These are phyloP conservation scores for Candolleomyces efflorescens DNA, from an alignment of 768 basidiomycete species.

Conservation along the genomic window DNA sequence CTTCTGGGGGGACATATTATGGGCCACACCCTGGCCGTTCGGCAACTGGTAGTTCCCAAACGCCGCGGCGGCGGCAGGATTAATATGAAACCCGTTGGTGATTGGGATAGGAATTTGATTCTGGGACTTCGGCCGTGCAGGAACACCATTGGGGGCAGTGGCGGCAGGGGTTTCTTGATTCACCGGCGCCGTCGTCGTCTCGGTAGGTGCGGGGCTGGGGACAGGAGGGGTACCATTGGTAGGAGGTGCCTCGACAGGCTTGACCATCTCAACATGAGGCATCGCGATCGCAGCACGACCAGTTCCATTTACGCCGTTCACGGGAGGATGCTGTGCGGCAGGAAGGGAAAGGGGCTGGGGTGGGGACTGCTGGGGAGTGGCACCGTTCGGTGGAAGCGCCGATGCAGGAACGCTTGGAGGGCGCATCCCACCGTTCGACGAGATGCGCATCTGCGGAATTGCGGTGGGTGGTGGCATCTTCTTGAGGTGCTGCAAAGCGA, in stretches of 20 bases:
- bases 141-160: constrained; percentile 13
- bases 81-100: constrained; percentile 49
- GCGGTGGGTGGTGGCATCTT: constrained; percentile 54
- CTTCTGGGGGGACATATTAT: constrained; percentile 46
- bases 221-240: constrained; percentile 19
- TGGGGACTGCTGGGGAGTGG: constrained; percentile 20
- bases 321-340: constrained; percentile 25
- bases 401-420: constrained; percentile 38
- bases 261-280: constrained; percentile 41
- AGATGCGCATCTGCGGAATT: constrained; percentile 57
- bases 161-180: constrained; percentile 17
- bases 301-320: constrained; percentile 29
- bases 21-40: constrained; percentile 31
- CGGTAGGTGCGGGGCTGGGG: constrained; percentile 25
- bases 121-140: constrained; percentile 43
- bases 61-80: constrained; percentile 28
- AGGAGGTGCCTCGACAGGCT: constrained; percentile 21
- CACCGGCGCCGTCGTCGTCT: constrained; percentile 13
- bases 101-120: constrained; percentile 26
- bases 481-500: constrained; percentile 61
- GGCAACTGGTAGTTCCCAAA: constrained; percentile 27
- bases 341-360: constrained; percentile 34
- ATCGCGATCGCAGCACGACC: constrained; percentile 40
- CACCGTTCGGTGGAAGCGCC: constrained; percentile 22
- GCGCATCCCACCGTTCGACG: constrained; percentile 53